phyloP scores from a whole-genome alignment of 306 rosid genomes.

The Acacia acuminata region DNA sequence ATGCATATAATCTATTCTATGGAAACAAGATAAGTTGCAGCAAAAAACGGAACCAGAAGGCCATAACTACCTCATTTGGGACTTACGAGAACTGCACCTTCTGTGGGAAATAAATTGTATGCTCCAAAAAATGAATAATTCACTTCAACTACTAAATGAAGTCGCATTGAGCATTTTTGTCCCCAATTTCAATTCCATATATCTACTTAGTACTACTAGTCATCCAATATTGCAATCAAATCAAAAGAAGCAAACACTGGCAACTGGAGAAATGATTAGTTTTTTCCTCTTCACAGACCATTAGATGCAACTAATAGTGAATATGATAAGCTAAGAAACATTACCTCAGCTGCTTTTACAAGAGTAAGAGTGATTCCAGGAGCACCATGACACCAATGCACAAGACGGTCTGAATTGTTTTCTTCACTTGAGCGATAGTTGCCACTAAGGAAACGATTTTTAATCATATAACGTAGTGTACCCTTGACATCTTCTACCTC shows the following conservation, averaged over 20 bases:
- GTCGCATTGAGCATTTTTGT: background rate
- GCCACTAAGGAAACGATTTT: slow-evolving; percentile 65
- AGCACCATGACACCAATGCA: slow-evolving; percentile 97
- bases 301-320: background rate
- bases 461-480: slow-evolving; percentile 65
- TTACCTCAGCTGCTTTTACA: slow-evolving; percentile 76
- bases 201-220: background rate
- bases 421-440: slow-evolving; percentile 90
- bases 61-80: background rate
- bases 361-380: slow-evolving; percentile 84
- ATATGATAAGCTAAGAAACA: slow-evolving; percentile 7
- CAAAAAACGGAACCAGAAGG: background rate
- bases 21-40: background rate
- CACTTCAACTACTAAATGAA: background rate
- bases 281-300: background rate
- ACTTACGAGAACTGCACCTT: background rate
- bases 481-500: slow-evolving; percentile 83
- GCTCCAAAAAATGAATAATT: background rate
- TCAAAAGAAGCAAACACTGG: background rate
- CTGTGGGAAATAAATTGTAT: background rate
- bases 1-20: background rate
- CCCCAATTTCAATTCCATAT: background rate
- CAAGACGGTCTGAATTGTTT: slow-evolving; percentile 71
- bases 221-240: background rate
- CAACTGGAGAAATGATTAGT: background rate